Conservation (phyloP, 495 filamentous ascomycete genomes). For the Neurospora tetrasperma region DNA sequence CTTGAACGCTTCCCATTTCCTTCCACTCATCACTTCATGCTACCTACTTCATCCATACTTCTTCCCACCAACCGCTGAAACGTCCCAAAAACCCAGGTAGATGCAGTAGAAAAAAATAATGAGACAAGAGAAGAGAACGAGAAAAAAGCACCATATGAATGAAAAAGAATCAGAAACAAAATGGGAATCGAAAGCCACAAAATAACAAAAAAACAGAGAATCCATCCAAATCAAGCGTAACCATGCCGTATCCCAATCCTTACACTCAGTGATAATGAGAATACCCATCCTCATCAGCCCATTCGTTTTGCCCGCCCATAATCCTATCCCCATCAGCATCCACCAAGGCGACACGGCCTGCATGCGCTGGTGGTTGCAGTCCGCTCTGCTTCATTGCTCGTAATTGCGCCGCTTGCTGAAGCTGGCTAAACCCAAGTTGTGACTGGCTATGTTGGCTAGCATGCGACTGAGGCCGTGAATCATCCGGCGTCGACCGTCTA, state of each 20-base stretch:
- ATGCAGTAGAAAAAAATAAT: neutral
- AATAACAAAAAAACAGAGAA: neutral
- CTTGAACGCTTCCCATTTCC: neutral
- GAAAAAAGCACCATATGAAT: neutral
- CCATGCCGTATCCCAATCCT: neutral
- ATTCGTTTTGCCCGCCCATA: conserved; percentile 39
- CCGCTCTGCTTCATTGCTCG: conserved; percentile 31
- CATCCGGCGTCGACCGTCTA: conserved; percentile 42
- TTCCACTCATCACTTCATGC: neutral
- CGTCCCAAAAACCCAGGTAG: neutral
- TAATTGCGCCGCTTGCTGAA: conserved; percentile 1
- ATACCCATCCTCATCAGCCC: conserved; percentile 46
- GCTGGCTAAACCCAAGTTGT: neutral
- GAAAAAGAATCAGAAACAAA: neutral
- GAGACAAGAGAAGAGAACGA: conserved; percentile 1
- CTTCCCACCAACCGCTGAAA: neutral
- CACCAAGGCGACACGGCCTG: conserved; percentile 22
- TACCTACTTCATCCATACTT: neutral
- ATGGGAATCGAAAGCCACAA: neutral
- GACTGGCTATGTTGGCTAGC: conserved; percentile 4
- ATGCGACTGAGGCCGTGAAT: conserved; percentile 9
- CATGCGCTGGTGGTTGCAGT: conserved; percentile 25
- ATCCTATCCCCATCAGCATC: conserved; percentile 42
- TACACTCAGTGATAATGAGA: conserved; percentile 10
- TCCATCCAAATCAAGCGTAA: neutral